A percentile compares a stretch with the other conserved stretches of the same genome.
These are phyloP conservation scores for Mortierella antarctica DNA, from an alignment of 192 early-diverging fungal species.

Conservation along the genomic window DNA sequence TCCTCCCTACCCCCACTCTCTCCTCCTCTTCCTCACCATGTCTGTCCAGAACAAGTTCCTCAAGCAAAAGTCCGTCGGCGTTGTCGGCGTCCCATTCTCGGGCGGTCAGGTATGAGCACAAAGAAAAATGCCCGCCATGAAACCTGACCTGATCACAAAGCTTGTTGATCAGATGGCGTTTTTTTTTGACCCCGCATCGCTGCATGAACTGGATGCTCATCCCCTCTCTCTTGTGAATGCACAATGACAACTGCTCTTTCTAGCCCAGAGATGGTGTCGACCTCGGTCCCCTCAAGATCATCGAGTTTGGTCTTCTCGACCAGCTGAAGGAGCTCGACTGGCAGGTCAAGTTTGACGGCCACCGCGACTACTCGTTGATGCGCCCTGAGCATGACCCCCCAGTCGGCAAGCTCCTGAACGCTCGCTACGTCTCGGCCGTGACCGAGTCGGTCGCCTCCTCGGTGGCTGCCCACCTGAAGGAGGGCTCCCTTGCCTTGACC, in stretches of 20 bases:
- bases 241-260: background rate
- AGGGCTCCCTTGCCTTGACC: slow-evolving; percentile 87
- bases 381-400: slow-evolving; percentile 77
- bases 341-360: slow-evolving; percentile 78
- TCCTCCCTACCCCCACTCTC: background rate
- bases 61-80: slow-evolving; percentile 70
- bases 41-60: slow-evolving; percentile 66
- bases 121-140: background rate
- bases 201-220: background rate
- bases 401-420: slow-evolving; percentile 85
- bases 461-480: slow-evolving; percentile 70
- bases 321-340: slow-evolving; percentile 88
- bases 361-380: slow-evolving; percentile 76
- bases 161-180: background rate
- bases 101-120: slow-evolving; percentile 63
- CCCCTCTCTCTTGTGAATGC: slow-evolving; percentile 1
- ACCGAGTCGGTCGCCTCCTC: slow-evolving; percentile 72
- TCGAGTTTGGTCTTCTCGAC: slow-evolving; percentile 86
- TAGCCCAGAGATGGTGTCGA: slow-evolving; percentile 91
- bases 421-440: slow-evolving; percentile 83
- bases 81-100: slow-evolving; percentile 81
- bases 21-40: slow-evolving; percentile 19
- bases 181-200: background rate
- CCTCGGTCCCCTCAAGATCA: slow-evolving; percentile 82
- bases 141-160: background rate